Percentiles rank a stretch among this genome's conserved stretches.
These are phyloP conservation scores for Rosa rugosa DNA, from an alignment of 306 rosid species.

Conservation along the genomic window DNA sequence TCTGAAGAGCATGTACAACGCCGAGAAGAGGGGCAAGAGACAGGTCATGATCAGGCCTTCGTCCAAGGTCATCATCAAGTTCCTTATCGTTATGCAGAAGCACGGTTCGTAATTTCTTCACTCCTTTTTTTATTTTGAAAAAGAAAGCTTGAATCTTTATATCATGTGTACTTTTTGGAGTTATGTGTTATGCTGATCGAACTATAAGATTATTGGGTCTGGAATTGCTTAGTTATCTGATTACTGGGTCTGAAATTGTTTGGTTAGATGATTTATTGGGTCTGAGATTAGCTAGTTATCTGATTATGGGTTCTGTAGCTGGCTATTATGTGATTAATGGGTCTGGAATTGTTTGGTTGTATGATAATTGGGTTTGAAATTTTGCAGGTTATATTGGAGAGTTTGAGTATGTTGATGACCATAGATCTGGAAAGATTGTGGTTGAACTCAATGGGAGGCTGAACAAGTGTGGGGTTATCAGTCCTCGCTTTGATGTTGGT, in stretches of 20 bases:
- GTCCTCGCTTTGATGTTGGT: conserved; percentile 45
- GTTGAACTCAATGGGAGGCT: conserved; percentile 45
- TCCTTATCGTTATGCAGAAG: conserved; percentile 42
- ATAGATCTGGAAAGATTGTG: conserved; percentile 41
- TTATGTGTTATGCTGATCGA: background rate
- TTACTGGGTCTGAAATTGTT: background rate
- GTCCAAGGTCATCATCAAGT: conserved; percentile 48
- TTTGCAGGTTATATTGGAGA: conserved; percentile 39
- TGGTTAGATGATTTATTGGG: background rate
- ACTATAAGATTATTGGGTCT: background rate
- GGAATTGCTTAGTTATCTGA: background rate
- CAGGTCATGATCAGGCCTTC: conserved; percentile 50
- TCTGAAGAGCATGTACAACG: conserved; percentile 50
- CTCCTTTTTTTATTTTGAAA: background rate
- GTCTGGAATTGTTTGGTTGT: background rate
- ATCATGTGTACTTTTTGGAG: background rate
- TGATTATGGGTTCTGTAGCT: background rate
- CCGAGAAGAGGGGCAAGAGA: conserved; percentile 45
- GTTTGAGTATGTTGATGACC: conserved; percentile 46
- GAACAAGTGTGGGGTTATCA: conserved; percentile 45
- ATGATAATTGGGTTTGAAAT: background rate
- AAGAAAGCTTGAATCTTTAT: background rate
- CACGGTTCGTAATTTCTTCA: conserved; percentile 15
- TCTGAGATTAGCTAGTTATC: background rate
- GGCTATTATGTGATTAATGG: background rate